These are phyloP conservation scores for Panicum virgatum DNA, from an alignment of 202 grass and related monocot genomes.

Conservation along the genomic window DNA sequence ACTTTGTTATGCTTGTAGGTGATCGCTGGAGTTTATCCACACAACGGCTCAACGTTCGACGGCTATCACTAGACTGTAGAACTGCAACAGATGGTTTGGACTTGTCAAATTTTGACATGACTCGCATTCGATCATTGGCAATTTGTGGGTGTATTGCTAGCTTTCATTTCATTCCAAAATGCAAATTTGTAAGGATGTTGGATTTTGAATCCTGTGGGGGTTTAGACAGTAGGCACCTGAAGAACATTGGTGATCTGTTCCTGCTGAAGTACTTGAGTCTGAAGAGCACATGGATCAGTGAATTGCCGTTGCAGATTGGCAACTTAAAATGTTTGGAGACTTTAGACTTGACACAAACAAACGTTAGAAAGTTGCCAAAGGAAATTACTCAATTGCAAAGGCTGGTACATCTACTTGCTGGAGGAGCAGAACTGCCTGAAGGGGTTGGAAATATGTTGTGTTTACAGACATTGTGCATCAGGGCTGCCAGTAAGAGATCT, in stretches of 20 bases:
- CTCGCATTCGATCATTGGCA: not conserved
- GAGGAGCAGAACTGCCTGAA: not conserved
- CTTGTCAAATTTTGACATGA: not conserved
- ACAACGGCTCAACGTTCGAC: not conserved
- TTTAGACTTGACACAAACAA: not conserved
- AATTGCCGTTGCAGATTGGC: not conserved
- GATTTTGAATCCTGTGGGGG: not conserved
- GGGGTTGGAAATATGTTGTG: not conserved
- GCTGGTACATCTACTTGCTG: not conserved
- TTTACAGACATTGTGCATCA: not conserved
- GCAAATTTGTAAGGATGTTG: not conserved
- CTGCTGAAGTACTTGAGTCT: constrained; percentile 2
- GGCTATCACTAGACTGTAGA: not conserved
- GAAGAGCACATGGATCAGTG: not conserved
- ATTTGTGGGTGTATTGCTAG: not conserved
- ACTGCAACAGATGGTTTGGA: not conserved
- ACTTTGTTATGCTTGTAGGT: not conserved
- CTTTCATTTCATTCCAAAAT: not conserved
- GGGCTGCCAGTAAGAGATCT: not conserved
- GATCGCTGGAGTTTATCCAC: not conserved
- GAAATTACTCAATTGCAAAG: not conserved
- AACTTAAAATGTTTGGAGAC: not conserved
- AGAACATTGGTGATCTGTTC: not conserved
- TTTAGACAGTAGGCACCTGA: not conserved
- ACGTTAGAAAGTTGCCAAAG: not conserved